Conservation (phyloP, 2,329 filamentous ascomycete species). For the Monosporascus sp. region DNA sequence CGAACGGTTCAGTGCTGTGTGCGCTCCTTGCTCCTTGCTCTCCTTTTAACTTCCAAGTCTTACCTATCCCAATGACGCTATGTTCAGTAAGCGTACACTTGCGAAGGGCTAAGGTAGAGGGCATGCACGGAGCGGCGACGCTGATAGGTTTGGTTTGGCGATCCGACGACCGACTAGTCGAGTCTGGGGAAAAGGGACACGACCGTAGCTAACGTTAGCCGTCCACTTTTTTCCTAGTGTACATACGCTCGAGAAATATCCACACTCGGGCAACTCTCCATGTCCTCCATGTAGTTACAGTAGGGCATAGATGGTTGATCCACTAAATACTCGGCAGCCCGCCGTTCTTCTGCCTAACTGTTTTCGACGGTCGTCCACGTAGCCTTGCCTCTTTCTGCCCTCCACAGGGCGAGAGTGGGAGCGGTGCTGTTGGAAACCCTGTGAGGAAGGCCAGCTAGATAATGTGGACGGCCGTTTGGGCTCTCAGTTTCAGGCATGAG, state of each 20-base stretch:
- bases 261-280: too few relatives aligned
- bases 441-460: neutral
- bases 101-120: too few relatives aligned
- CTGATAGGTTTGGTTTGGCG: neutral
- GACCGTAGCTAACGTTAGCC: neutral
- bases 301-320: too few relatives aligned
- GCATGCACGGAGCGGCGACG: neutral
- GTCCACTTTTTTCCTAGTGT: neutral
- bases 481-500: neutral
- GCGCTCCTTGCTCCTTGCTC: too few relatives aligned
- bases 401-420: neutral
- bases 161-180: neutral
- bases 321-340: neutral
- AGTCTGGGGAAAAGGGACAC: neutral
- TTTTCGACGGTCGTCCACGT: neutral
- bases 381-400: neutral
- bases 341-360: neutral
- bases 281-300: too few relatives aligned
- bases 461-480: neutral
- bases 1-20: too few relatives aligned
- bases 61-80: too few relatives aligned
- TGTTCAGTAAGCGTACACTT: too few relatives aligned
- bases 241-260: too few relatives aligned
- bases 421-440: neutral
- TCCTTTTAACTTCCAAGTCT: too few relatives aligned